These are phyloP conservation scores for Thielaviopsis musarum DNA, from an alignment of 2,329 filamentous ascomycete genomes.

Conservation along the genomic window DNA sequence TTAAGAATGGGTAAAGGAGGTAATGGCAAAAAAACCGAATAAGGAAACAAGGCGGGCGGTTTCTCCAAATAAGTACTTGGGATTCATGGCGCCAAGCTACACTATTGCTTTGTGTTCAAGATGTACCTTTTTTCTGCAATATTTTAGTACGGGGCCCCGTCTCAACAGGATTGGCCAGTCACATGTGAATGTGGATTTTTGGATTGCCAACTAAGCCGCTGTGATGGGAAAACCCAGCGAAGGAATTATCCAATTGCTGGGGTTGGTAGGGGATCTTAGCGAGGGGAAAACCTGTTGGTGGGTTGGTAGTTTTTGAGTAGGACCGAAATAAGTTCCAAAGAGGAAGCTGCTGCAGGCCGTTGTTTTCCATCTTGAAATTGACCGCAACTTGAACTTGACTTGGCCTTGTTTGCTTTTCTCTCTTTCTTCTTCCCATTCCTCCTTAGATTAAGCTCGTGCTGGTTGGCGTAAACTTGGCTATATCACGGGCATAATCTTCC, in stretches of 20 bases:
- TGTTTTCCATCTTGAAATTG: background rate
- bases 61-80: background rate
- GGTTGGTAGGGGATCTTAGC: too few relatives aligned
- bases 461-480: background rate
- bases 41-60: background rate
- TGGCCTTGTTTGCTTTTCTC: too few relatives aligned
- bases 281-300: too few relatives aligned
- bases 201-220: background rate
- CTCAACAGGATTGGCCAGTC: background rate
- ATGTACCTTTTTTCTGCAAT: background rate
- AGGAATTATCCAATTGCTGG: background rate
- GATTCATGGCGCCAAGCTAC: background rate
- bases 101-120: background rate
- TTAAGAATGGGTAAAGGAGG: background rate
- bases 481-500: background rate
- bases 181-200: background rate
- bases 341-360: background rate
- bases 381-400: background rate
- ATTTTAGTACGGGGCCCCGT: background rate
- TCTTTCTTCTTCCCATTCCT: too few relatives aligned
- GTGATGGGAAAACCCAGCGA: background rate
- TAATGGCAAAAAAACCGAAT: background rate
- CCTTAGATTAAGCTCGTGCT: too few relatives aligned
- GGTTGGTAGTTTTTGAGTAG: too few relatives aligned
- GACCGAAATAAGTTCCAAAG: background rate